Percentiles rank a stretch among this genome's conserved stretches.
phyloP scores from a whole-genome alignment of 148 eudicot species.

The Selenicereus undatus region DNA sequence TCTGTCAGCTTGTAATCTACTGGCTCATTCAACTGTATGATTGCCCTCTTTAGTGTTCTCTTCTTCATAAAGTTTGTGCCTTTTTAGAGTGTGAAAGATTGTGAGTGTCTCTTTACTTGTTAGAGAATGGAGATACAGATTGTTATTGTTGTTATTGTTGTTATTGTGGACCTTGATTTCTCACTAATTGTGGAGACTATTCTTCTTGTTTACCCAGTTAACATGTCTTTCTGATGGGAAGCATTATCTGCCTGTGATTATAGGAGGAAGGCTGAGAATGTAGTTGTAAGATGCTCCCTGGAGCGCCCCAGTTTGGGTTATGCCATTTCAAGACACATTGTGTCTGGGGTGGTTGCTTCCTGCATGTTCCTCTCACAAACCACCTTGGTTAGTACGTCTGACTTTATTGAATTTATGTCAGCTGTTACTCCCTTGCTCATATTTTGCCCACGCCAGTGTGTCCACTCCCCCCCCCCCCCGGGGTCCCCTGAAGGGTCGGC shows the following conservation, averaged over 20 bases:
- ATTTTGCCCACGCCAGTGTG: slow-evolving; percentile 7
- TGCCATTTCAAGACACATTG: slow-evolving; percentile 41
- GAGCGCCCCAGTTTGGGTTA: slow-evolving; percentile 34
- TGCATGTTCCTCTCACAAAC: slow-evolving; percentile 56
- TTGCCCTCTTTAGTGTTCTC: background rate
- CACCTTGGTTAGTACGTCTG: slow-evolving; percentile 54
- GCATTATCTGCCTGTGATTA: slow-evolving; percentile 4
- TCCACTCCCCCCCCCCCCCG: background rate
- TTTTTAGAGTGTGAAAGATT: background rate
- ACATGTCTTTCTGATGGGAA: background rate
- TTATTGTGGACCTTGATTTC: too few relatives aligned
- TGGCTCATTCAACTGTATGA: background rate
- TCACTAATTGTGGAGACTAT: too few relatives aligned
- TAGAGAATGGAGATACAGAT: background rate
- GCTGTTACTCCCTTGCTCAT: slow-evolving; percentile 32
- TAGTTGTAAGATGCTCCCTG: slow-evolving; percentile 37
- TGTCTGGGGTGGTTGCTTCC: slow-evolving; percentile 75
- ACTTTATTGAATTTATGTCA: background rate
- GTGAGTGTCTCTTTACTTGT: too few relatives aligned
- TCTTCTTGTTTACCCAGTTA: background rate
- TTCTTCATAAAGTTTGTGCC: too few relatives aligned
- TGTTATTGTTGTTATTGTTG: background rate
- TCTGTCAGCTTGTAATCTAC: too few relatives aligned
- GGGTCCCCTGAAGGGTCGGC: background rate
- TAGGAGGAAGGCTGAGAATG: slow-evolving; percentile 39